Base-by-base conservation (phyloP, 140 eudicot species). In the Erigeron philadelphicus region DNA sequence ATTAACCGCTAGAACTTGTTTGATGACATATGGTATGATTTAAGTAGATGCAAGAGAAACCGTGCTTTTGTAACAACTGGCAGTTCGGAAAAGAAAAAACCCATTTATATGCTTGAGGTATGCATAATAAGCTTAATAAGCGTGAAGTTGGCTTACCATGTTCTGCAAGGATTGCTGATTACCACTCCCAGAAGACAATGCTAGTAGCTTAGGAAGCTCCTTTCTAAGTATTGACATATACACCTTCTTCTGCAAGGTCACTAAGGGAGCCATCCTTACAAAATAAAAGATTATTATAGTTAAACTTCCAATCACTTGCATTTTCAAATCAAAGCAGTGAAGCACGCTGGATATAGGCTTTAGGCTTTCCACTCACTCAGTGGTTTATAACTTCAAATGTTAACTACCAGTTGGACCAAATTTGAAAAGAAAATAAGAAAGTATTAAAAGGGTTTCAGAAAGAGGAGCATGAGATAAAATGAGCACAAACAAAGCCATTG, bases 181-280 rank as follows among this genome's bases (percentile, higher is more conserved):
- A 63, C 93, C 72, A 52, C 84, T 83, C 53, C 96, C 93, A 66
- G 95, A 88, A 82, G 95, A 80, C 72, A 92, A 72, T 77, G 96
- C 87, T 43, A 92, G 78, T 68, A 92, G 89, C 78, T 81, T 88
- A 9, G 96, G 85, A 17, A 92, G 93, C 73, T 92, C 98, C 80
- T 86, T 92, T 75, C 88, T 84, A 73, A 92, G 66, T 82, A 92
- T 88, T 57, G 98, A 92, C 82, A 79, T 55, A 70, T 92, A 92
- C 49, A 92, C 96, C 86, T 83, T 88, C 73, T 92, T 88, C 81
- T 92, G 98, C 75, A 88, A 79, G 66, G 78, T 67, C 68, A 81
- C 87, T 62, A 92, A 71, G 21, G 98, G 96, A 31, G 89, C 83
- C 90, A 92, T 88, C 88, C 98, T 92, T 71, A 53, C 52, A 57